Evolutionary conservation across 2,329 filamentous ascomycete genomes (phyloP).

Genomic region (Diaporthe eres): DNA sequence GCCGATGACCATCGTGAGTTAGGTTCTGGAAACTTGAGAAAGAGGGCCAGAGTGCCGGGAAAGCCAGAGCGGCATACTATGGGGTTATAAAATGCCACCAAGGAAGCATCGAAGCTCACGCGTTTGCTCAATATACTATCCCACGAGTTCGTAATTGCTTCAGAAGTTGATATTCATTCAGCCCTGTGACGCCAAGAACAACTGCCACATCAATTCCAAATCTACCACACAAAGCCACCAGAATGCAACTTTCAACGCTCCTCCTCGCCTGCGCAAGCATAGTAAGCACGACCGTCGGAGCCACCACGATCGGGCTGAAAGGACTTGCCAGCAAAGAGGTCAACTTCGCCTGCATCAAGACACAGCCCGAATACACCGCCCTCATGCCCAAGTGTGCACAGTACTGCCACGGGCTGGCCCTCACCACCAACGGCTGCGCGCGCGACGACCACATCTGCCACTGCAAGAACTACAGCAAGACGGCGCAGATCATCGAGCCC

Average conservation of each 20-base stretch:
- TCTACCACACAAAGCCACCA: neutral
- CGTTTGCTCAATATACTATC: neutral
- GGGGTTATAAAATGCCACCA: neutral
- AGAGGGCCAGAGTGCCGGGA: neutral
- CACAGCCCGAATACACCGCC: slow-evolving; percentile 12
- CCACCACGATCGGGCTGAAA: neutral
- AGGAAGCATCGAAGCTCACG: neutral
- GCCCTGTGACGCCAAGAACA: neutral
- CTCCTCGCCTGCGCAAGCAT: slow-evolving; percentile 2
- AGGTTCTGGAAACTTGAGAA: neutral
- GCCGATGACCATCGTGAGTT: neutral
- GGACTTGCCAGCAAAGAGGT: neutral
- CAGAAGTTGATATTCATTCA: neutral
- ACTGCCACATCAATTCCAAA: neutral
- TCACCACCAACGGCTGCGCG: neutral
- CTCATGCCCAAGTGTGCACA: slow-evolving; percentile 19
- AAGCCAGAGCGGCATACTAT: neutral
- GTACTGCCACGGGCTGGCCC: slow-evolving; percentile 4
- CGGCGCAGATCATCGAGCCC: slow-evolving; percentile 11
- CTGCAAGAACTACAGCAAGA: slow-evolving; percentile 27
- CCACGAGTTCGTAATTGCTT: neutral
- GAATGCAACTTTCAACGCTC: neutral
- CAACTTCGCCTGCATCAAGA: slow-evolving; percentile 23
- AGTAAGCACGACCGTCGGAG: neutral
- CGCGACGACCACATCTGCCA: slow-evolving; percentile 22